A percentile compares a stretch with the other conserved stretches of the same genome.
Conservation (phyloP, 257 asterid species). For the Solanum clarkiae region DNA sequence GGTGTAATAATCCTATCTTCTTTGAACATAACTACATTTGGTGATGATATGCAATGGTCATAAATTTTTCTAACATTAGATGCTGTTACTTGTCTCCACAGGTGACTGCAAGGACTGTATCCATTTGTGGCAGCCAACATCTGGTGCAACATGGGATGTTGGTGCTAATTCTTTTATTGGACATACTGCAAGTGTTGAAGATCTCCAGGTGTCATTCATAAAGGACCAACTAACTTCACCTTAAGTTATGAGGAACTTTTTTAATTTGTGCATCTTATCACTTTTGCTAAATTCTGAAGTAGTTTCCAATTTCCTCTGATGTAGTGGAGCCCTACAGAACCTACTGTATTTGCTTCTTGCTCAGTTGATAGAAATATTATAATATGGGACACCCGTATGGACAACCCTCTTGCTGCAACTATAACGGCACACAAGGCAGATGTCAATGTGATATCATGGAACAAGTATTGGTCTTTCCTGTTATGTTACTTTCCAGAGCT, state of each 20-base stretch:
- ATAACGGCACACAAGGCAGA: conserved; percentile 82
- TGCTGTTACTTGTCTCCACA: conserved; percentile 2
- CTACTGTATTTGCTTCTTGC: conserved; percentile 73
- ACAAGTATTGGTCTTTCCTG: conserved; percentile 40
- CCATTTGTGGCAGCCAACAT: conserved; percentile 88
- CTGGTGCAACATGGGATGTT: conserved; percentile 69
- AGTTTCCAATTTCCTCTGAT: conserved; percentile 1
- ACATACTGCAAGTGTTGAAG: conserved; percentile 76
- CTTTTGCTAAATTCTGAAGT: not conserved
- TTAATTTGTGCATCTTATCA: not conserved
- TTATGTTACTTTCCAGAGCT: not conserved
- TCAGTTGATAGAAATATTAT: conserved; percentile 80
- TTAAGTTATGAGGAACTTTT: not conserved
- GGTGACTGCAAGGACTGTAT: conserved; percentile 83
- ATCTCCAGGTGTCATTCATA: conserved; percentile 43
- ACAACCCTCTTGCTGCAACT: conserved; percentile 67
- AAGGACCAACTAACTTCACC: not conserved
- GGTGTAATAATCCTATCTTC: not conserved
- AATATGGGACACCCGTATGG: conserved; percentile 79
- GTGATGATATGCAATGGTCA: not conserved
- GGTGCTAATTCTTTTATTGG: conserved; percentile 30
- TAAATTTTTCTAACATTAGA: not conserved
- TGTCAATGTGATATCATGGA: conserved; percentile 96
- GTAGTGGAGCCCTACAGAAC: conserved; percentile 97
- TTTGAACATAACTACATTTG: not conserved